phyloP scores from a whole-genome alignment of 1,139 yeast genomes.

The Nadsonia starkeyi-henricii region DNA sequence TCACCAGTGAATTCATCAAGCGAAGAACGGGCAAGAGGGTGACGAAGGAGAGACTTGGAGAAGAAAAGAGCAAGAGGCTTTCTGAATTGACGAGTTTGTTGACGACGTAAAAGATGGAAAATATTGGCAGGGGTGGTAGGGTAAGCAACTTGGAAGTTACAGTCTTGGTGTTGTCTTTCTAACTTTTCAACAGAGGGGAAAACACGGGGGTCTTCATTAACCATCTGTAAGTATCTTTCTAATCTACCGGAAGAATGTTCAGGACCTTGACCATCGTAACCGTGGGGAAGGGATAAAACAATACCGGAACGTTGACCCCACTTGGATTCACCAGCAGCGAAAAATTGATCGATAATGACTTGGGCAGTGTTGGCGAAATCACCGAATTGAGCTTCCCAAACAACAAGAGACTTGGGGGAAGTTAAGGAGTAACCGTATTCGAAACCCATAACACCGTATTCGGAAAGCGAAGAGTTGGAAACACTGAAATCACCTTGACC shows the following conservation, averaged over 20 bases:
- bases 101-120: conserved; percentile 96
- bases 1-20: conserved; percentile 81
- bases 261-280: conserved; percentile 99
- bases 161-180: conserved; percentile 96
- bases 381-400: conserved; percentile 99
- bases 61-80: conserved; percentile 83
- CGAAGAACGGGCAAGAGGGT: conserved; percentile 87
- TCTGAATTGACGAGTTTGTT: conserved; percentile 98
- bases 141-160: conserved; percentile 95
- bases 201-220: conserved; percentile 88
- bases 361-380: conserved; percentile 99
- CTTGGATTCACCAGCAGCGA: conserved; percentile 93
- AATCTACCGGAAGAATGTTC: conserved; percentile 98
- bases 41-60: conserved; percentile 91
- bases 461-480: conserved; percentile 93
- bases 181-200: conserved; percentile 86
- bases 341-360: conserved; percentile 91
- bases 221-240: conserved; percentile 90
- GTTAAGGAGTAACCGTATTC: conserved; percentile 98
- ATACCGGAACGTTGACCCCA: conserved; percentile 99
- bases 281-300: conserved; percentile 92
- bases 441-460: conserved; percentile 97
- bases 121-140: conserved; percentile 96
- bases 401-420: conserved; percentile 90
- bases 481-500: conserved; percentile 81